Evolutionary conservation across 2,329 filamentous ascomycete genomes (phyloP).

Genomic region (Fulvia fulva): DNA sequence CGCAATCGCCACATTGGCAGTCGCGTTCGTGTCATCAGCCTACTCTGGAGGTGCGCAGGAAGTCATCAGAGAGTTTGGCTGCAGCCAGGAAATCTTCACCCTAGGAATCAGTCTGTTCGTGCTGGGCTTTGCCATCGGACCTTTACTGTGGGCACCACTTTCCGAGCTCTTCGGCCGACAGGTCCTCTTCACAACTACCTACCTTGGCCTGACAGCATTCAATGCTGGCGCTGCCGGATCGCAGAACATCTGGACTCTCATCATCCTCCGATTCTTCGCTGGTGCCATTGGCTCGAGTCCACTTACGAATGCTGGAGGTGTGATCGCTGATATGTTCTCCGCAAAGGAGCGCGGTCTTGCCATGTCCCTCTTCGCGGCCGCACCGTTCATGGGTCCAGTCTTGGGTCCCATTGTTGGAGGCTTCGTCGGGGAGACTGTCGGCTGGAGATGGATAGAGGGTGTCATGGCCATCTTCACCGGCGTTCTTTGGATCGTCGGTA

Average conservation of each 20-base stretch:
- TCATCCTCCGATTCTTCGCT: conserved; percentile 45
- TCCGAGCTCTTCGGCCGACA: conserved; percentile 57
- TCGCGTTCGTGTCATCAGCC: conserved; percentile 66
- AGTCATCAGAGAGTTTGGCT: conserved; percentile 54
- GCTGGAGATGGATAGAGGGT: conserved; percentile 67
- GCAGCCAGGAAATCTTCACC: conserved; percentile 52
- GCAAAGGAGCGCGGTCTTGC: conserved; percentile 47
- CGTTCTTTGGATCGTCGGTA: conserved; percentile 53
- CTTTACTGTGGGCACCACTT: conserved; percentile 53
- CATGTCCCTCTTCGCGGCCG: conserved; percentile 61
- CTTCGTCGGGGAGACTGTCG: conserved; percentile 59
- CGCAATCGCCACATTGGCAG: conserved; percentile 63
- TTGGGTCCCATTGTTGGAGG: conserved; percentile 62
- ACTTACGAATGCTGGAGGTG: conserved; percentile 45
- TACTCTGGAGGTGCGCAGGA: conserved; percentile 57
- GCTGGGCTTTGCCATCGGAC: conserved; percentile 57
- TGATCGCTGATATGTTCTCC: conserved; percentile 46
- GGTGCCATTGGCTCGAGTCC: conserved; percentile 43
- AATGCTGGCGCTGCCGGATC: conserved; percentile 42
- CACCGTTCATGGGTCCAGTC: conserved; percentile 63
- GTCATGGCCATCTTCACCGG: conserved; percentile 62
- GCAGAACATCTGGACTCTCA: conserved; percentile 42
- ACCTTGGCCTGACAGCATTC: conserved; percentile 37
- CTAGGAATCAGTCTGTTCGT: conserved; percentile 64
- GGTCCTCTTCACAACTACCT: conserved; percentile 36